phyloP scores from a whole-genome alignment of 2,329 filamentous ascomycete genomes.

The Botrytis squamosa region DNA sequence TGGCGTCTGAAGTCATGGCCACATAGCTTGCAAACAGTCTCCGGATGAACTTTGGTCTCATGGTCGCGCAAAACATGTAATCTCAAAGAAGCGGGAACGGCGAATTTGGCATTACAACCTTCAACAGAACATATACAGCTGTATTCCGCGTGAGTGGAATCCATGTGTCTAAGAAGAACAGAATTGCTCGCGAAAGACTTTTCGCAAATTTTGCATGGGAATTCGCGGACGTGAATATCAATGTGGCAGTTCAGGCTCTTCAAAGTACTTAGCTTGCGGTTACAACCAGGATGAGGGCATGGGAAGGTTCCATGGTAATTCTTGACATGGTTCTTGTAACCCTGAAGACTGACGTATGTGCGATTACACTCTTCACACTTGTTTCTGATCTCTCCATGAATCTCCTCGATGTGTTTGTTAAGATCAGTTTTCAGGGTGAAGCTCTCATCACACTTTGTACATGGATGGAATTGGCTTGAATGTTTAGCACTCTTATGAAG shows the following conservation, averaged over 20 bases:
- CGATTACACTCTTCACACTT: not conserved
- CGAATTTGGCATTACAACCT: not conserved
- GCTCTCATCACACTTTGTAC: not conserved
- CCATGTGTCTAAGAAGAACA: not conserved
- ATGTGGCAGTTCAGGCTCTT: not conserved
- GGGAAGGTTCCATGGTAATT: not conserved
- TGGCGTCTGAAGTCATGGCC: not conserved
- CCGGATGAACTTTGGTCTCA: not conserved
- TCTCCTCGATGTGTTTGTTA: not conserved
- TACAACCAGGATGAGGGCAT: not conserved
- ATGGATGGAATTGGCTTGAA: not conserved
- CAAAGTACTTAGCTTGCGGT: not conserved
- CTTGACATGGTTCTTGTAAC: rapidly evolving
- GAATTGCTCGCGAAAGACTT: rapidly evolving
- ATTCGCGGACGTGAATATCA: not conserved
- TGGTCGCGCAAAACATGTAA: rapidly evolving
- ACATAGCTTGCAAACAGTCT: not conserved
- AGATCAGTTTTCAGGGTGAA: rapidly evolving
- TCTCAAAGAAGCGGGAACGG: rapidly evolving
- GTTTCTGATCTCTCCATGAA: not conserved
- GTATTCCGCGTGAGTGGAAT: not conserved
- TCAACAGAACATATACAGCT: not conserved
- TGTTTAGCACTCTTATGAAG: not conserved
- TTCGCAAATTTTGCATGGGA: not conserved
- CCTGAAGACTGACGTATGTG: rapidly evolving